Conservation (phyloP, 2,329 filamentous ascomycete genomes). For the Talaromyces sp. region DNA sequence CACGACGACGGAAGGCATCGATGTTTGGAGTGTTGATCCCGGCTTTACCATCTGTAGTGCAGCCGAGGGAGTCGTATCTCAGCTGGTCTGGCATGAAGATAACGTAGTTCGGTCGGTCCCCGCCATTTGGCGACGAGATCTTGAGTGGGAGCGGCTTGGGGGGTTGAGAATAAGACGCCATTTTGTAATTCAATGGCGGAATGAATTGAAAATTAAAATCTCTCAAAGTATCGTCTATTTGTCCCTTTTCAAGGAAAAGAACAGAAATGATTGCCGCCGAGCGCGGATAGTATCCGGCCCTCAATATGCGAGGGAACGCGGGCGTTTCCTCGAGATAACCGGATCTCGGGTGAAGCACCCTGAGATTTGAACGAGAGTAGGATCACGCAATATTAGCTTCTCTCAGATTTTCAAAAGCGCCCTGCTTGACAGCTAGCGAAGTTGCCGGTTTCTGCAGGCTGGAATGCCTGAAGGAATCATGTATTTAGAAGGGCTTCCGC, state of each 20-base stretch:
- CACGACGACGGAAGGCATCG: slow-evolving; percentile 39
- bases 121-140: not conserved
- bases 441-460: not conserved
- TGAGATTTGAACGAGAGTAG: not conserved
- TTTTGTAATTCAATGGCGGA: not conserved
- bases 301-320: not conserved
- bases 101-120: not conserved
- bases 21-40: slow-evolving; percentile 31
- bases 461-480: not conserved
- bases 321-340: not conserved
- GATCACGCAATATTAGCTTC: not conserved
- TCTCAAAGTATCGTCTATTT: not conserved
- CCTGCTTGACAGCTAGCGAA: not conserved
- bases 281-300: not conserved
- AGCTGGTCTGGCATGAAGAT: slow-evolving; percentile 52
- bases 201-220: not conserved
- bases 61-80: slow-evolving; percentile 45
- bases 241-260: not conserved
- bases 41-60: slow-evolving; percentile 23
- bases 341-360: not conserved
- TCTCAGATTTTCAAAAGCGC: not conserved
- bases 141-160: not conserved
- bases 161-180: not conserved
- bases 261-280: not conserved
- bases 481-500: not conserved